A percentile compares a stretch with the other conserved stretches of the same genome.
phyloP scores from a whole-genome alignment of 1,139 yeast species.

The Kurtzmaniella quercitrusa region DNA sequence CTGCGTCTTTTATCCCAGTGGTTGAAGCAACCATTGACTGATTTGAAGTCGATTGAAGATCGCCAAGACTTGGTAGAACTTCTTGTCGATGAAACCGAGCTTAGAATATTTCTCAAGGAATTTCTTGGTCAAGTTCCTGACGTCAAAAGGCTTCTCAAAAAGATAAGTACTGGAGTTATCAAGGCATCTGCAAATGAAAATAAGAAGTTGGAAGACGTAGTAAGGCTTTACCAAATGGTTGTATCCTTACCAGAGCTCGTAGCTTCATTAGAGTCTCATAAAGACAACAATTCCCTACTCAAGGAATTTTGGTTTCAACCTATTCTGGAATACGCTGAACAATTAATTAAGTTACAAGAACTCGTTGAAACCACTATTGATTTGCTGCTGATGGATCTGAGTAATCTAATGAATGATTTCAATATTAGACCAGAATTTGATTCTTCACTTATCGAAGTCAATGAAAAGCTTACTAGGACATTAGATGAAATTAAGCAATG shows the following conservation, averaged over 20 bases:
- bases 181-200: constrained; percentile 33
- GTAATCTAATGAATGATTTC: constrained; percentile 52
- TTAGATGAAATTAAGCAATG: constrained; percentile 53
- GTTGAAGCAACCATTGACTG: constrained; percentile 91
- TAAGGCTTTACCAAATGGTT: constrained; percentile 81
- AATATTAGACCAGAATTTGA: constrained; percentile 89
- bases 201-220: constrained; percentile 75
- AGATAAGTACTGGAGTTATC: constrained; percentile 43
- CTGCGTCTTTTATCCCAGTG: constrained; percentile 83
- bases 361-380: constrained; percentile 92
- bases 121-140: constrained; percentile 78
- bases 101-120: constrained; percentile 63
- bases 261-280: constrained; percentile 43
- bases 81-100: constrained; percentile 63
- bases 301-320: constrained; percentile 56
- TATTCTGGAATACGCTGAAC: constrained; percentile 41
- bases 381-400: constrained; percentile 64
- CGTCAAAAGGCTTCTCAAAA: constrained; percentile 67
- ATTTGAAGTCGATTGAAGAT: constrained; percentile 49
- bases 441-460: constrained; percentile 61
- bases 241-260: constrained; percentile 65
- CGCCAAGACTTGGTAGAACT: constrained; percentile 73
- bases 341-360: constrained; percentile 69
- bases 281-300: constrained; percentile 35
- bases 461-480: constrained; percentile 51